These are phyloP conservation scores for Epichloe brachyelytri DNA, from an alignment of 2,329 filamentous ascomycete species.

Conservation along the genomic window DNA sequence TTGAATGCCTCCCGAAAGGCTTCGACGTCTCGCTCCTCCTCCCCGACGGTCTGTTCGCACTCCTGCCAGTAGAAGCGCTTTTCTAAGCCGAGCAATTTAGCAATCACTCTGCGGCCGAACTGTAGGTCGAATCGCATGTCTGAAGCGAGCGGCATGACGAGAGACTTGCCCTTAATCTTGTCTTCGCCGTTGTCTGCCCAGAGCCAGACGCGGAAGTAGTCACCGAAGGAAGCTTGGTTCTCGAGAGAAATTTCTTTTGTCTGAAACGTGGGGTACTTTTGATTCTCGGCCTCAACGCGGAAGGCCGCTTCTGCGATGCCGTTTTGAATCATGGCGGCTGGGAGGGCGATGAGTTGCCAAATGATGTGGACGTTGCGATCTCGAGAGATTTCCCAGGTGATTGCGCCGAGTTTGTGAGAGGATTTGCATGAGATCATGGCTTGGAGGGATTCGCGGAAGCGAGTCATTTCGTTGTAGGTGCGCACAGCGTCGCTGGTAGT, in stretches of 20 bases:
- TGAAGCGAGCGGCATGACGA: constrained; percentile 61
- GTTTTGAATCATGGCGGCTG: constrained; percentile 50
- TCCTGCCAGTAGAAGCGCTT: constrained; percentile 73
- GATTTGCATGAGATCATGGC: constrained; percentile 54
- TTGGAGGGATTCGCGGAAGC: constrained; percentile 66
- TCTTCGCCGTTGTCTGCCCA: constrained; percentile 49
- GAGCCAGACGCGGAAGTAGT: constrained; percentile 76
- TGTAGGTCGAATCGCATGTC: constrained; percentile 77
- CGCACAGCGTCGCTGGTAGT: constrained; percentile 41
- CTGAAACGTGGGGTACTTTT: constrained; percentile 38
- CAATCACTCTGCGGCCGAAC: constrained; percentile 76
- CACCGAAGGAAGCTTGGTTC: constrained; percentile 33
- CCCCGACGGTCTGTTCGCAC: constrained; percentile 60
- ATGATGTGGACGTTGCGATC: constrained; percentile 73
- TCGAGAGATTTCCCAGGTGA: constrained; percentile 89
- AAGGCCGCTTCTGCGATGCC: constrained; percentile 82
- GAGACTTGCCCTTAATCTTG: constrained; percentile 44
- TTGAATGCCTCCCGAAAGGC: constrained; percentile 74
- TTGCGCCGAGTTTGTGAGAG: constrained; percentile 55
- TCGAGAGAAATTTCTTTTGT: constrained; percentile 36
- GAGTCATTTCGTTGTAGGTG: constrained; percentile 69
- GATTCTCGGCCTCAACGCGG: constrained; percentile 74
- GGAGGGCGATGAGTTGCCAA: constrained; percentile 83
- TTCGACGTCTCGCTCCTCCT: constrained; percentile 67
- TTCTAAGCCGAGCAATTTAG: constrained; percentile 74